phyloP scores from a whole-genome alignment of 441 rosid genomes.

The Adansonia grandidieri region DNA sequence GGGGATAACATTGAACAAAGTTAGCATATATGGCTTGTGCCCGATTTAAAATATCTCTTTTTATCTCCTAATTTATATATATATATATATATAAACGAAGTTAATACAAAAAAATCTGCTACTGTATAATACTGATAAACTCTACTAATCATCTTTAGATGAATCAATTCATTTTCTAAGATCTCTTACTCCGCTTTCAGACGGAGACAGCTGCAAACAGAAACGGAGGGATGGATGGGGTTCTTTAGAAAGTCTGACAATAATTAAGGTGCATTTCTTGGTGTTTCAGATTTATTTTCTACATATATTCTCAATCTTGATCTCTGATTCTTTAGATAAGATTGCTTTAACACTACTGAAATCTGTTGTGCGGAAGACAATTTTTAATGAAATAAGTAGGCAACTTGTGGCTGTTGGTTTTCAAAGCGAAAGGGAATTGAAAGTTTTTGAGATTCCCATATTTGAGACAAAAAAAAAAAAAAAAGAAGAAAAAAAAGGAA shows the following conservation, averaged over 20 bases:
- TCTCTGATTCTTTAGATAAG: not conserved
- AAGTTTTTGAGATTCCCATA: not conserved
- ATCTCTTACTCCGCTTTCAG: too few species aligned
- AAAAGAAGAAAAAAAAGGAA: not conserved
- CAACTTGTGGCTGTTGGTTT: not conserved
- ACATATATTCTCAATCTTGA: not conserved
- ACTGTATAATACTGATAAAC: too few species aligned
- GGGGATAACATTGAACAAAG: too few species aligned
- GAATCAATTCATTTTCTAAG: too few species aligned
- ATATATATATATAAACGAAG: too few species aligned
- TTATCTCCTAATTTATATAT: too few species aligned
- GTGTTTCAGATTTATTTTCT: not conserved
- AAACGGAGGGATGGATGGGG: slow-evolving; percentile 12
- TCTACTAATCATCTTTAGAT: too few species aligned
- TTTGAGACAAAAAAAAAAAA: not conserved
- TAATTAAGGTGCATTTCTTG: not conserved
- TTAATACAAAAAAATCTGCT: too few species aligned
- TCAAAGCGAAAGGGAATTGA: too few species aligned
- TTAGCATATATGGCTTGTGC: too few species aligned
- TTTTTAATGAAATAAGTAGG: not conserved
- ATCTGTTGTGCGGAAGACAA: not conserved
- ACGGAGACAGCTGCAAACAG: not conserved
- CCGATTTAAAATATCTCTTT: too few species aligned
- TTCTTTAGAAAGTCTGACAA: not conserved
- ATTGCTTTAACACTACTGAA: not conserved